Evolutionary conservation across 2,329 filamentous ascomycete species (phyloP), one percentile per base, ranked within the genome.

Genomic region (Phyllachora maydis): DNA sequence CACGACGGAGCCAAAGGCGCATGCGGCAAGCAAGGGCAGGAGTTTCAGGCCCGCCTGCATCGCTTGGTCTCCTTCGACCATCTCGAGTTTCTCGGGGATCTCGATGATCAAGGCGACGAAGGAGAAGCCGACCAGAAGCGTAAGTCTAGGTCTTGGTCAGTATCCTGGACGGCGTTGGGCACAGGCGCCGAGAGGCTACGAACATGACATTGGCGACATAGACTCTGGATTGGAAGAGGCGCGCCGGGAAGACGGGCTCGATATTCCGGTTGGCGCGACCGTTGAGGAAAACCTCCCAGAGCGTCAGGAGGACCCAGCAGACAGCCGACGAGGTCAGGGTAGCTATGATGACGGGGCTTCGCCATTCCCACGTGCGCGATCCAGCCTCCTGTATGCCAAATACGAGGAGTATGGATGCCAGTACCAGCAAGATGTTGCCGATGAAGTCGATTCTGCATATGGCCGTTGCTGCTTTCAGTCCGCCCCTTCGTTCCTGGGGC

Each of bases 31-130:
- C 45, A 71, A 51, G 0, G 66, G 65, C 9, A 71, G 45, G 5
- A 70, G 48, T 21, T 65, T 57, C 4, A 69, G 38, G 4, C 65
- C 64, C 1, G 65, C 61, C 35, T 52, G 50, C 13, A 69, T 46
- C 0, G 59, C 50, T 16, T 43, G 52, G 23, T 66, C 52, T 5
- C 45, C 46, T 30, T 67, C 59, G 24, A 68, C 55, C 18, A 70
- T 58, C 29, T 71, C 65, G 23, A 68, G 64, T 5, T 63, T 47
- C 31, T 71, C 60, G 1, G 66, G 65, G 4, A 72, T 51, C 16
- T 58, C 52, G 26, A 69, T 56, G 8, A 63, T 54, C n/a, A 67
- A 49, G 4, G 59, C 47, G 12, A 71, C 56, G 29, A 67, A 69
- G 0, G 57, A 49, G 24, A 62, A 65, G 2, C 65, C 65, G 0